phyloP scores from a whole-genome alignment of 139 green algal species.

The Auxenochlorella pyrenoidosa region DNA sequence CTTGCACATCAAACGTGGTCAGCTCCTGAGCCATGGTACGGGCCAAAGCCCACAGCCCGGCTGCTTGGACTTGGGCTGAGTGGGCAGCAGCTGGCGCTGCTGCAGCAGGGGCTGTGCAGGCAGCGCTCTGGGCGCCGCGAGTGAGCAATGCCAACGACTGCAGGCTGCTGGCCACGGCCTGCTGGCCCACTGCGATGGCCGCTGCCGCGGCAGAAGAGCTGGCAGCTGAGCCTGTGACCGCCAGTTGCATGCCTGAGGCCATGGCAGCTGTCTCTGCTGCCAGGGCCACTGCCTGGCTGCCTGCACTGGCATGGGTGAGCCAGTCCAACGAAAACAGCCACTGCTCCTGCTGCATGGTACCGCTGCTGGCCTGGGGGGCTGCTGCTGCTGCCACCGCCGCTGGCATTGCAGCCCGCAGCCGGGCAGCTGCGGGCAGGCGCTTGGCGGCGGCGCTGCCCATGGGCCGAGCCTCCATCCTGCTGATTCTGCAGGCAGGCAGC shows the following conservation, averaged over 20 bases:
- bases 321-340: slow-evolving; percentile 37
- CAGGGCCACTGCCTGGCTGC: neutral
- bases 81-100: neutral
- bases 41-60: slow-evolving; percentile 35
- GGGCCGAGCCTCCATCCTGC: slow-evolving; percentile 24
- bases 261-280: neutral
- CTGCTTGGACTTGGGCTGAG: neutral
- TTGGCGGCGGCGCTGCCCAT: slow-evolving; percentile 3
- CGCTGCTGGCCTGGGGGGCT: neutral
- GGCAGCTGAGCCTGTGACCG: neutral
- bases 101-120: neutral
- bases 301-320: slow-evolving; percentile 7
- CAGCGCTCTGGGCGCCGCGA: neutral
- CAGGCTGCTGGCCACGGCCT: neutral
- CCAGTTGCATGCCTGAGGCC: neutral
- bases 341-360: slow-evolving; percentile 4
- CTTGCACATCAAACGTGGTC: neutral
- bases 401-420: neutral
- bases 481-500: neutral
- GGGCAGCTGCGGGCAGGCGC: neutral
- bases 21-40: slow-evolving; percentile 40
- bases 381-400: neutral
- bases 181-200: slow-evolving; percentile 20
- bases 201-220: neutral
- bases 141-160: slow-evolving; percentile 12